phyloP scores from a whole-genome alignment of 179 eudicot genomes.

The Amaranthus tricolor region DNA sequence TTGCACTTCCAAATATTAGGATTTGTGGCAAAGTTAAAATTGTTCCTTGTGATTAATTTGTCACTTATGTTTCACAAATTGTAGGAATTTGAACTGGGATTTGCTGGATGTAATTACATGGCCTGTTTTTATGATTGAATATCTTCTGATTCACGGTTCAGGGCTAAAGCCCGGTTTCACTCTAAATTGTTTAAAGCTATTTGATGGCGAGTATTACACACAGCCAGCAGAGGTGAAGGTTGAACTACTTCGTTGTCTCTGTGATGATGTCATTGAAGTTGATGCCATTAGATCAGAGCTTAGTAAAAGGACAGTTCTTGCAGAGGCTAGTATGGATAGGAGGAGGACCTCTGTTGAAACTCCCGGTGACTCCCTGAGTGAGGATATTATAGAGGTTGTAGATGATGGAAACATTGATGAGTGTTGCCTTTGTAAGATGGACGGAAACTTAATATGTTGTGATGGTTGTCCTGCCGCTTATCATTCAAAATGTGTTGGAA shows the following conservation, averaged over 20 bases:
- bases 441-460: conserved; percentile 93
- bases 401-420: conserved; percentile 90
- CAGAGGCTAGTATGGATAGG: conserved; percentile 47
- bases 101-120: conserved; percentile 87
- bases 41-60: conserved; percentile 7
- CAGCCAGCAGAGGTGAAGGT: conserved; percentile 62
- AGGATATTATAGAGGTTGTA: conserved; percentile 51
- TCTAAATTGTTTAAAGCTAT: conserved; percentile 51
- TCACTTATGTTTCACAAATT: conserved; percentile 19
- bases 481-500: conserved; percentile 89
- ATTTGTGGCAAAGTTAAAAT: conserved; percentile 13
- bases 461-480: conserved; percentile 99
- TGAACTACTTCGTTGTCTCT: conserved; percentile 77
- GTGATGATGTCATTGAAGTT: conserved; percentile 82
- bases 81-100: conserved; percentile 93
- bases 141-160: conserved; percentile 62
- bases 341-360: conserved; percentile 42
- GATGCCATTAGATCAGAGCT: conserved; percentile 75
- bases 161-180: conserved; percentile 53
- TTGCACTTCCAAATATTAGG: conserved; percentile 16
- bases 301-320: conserved; percentile 51
- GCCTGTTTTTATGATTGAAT: conserved; percentile 86
- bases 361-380: conserved; percentile 42
- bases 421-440: conserved; percentile 97
- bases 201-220: conserved; percentile 65